A percentile compares a stretch with the other conserved stretches of the same genome.
These are phyloP conservation scores for Paralagenidium karlingii DNA, from an alignment of 352 stramenopile genomes.

Conservation along the genomic window DNA sequence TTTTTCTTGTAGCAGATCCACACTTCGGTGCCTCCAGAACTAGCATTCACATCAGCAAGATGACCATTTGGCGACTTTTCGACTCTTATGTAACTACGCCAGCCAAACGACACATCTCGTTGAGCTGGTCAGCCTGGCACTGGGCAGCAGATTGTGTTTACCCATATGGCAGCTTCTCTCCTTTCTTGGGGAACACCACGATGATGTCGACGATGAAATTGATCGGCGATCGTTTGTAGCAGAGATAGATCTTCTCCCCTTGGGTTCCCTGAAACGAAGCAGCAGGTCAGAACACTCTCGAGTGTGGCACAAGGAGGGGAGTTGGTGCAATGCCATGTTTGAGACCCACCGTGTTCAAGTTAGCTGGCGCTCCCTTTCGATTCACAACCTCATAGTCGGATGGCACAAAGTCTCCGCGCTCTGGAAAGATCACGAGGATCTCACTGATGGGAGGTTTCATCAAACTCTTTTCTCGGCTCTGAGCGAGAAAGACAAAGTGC, in stretches of 20 bases:
- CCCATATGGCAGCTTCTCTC: slow-evolving; percentile 72
- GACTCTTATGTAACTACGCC: slow-evolving; percentile 54
- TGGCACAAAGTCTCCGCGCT: slow-evolving; percentile 60
- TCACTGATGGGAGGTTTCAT: slow-evolving; percentile 62
- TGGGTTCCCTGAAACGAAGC: slow-evolving; percentile 55
- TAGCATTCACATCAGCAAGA: slow-evolving; percentile 56
- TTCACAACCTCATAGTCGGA: slow-evolving; percentile 67
- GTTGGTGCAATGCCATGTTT: not conserved
- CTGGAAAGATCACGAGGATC: slow-evolving; percentile 60
- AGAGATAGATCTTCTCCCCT: slow-evolving; percentile 72
- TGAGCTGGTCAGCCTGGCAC: not conserved
- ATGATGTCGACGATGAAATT: slow-evolving; percentile 53
- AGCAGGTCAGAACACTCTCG: not conserved
- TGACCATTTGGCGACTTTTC: slow-evolving; percentile 60
- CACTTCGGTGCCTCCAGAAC: slow-evolving; percentile 59
- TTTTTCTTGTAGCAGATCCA: slow-evolving; percentile 75
- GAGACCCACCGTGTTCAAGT: slow-evolving; percentile 50
- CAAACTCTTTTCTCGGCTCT: slow-evolving; percentile 27
- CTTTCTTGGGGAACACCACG: slow-evolving; percentile 70
- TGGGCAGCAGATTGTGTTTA: slow-evolving; percentile 8
- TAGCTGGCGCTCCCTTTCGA: slow-evolving; percentile 37
- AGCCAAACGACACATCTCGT: not conserved
- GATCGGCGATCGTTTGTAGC: slow-evolving; percentile 48
- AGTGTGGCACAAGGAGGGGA: not conserved
- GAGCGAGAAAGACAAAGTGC: slow-evolving; percentile 62